Evolutionary conservation across 2,329 filamentous ascomycete genomes (phyloP).

Genomic region (Sclerotinia minor): DNA sequence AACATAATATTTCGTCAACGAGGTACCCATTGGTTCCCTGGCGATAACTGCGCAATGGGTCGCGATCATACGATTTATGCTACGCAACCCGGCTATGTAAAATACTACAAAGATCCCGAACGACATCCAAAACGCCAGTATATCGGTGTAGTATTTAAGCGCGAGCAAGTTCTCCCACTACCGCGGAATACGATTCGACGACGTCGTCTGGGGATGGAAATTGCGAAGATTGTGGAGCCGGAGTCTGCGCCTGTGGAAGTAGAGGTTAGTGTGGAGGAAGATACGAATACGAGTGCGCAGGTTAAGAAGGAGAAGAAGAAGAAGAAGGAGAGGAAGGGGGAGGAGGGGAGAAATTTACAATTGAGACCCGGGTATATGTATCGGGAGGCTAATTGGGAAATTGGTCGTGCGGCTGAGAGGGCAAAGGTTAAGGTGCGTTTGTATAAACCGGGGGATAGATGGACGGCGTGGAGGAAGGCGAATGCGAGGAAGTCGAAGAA

Average conservation of each 20-base stretch:
- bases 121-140: conserved; percentile 85
- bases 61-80: conserved; percentile 96
- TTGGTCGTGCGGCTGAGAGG: conserved; percentile 62
- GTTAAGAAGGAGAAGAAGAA: conserved; percentile 26
- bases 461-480: conserved; percentile 64
- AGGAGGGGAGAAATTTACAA: conserved; percentile 42
- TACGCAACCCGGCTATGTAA: conserved; percentile 82
- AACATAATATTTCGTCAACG: conserved; percentile 99
- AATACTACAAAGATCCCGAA: conserved; percentile 89
- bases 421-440: conserved; percentile 57
- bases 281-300: conserved; percentile 21
- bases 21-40: conserved; percentile 90
- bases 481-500: conserved; percentile 50
- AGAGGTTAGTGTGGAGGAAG: conserved; percentile 25
- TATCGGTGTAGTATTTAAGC: conserved; percentile 89
- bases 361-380: conserved; percentile 62
- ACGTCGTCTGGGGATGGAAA: conserved; percentile 73
- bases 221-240: conserved; percentile 47
- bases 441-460: conserved; percentile 56
- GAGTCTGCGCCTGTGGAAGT: conserved; percentile 5
- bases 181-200: conserved; percentile 71
- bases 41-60: conserved; percentile 93
- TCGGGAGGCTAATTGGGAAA: conserved; percentile 66
- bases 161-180: conserved; percentile 76
- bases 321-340: conserved; percentile 39